A percentile compares a stretch with the other conserved stretches of the same genome.
These are phyloP conservation scores for Cyberlindnera amylophila DNA, from an alignment of 805 yeast species.

Conservation along the genomic window DNA sequence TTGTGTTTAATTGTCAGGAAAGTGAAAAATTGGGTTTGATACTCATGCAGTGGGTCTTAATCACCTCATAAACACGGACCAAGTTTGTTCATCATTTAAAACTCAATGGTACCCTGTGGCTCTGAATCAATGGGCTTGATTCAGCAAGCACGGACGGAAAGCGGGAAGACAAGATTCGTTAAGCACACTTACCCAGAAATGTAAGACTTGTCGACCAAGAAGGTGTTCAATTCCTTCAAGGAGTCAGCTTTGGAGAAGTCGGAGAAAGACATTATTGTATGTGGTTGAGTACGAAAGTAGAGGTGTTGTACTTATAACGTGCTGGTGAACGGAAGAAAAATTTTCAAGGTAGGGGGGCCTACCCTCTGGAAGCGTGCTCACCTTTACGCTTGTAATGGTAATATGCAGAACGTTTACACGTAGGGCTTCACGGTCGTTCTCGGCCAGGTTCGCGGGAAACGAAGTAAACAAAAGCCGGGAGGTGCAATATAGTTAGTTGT, in stretches of 20 bases:
- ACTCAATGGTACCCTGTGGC: too few species aligned
- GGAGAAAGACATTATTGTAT: constrained; percentile 59
- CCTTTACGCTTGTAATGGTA: too few species aligned
- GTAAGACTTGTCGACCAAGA: constrained; percentile 91
- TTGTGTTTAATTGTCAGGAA: constrained; percentile 31
- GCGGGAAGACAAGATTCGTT: too few species aligned
- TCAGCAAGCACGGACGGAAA: too few species aligned
- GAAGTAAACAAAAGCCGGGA: too few species aligned
- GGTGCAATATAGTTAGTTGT: too few species aligned
- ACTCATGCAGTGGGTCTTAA: constrained; percentile 96
- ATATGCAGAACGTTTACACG: neutral
- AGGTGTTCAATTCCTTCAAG: constrained; percentile 70
- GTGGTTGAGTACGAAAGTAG: neutral
- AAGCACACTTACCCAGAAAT: constrained; percentile 79
- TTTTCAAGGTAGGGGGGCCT: constrained; percentile 2
- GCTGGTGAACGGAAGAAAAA: constrained; percentile 1
- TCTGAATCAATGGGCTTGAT: too few species aligned
- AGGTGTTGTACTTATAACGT: neutral
- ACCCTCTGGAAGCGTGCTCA: neutral
- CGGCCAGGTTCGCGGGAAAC: neutral
- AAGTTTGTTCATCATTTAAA: constrained; percentile 61
- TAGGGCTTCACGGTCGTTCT: constrained; percentile 5
- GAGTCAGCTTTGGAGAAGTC: constrained; percentile 80
- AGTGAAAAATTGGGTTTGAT: constrained; percentile 51
- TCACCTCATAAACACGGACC: constrained; percentile 99